Evolutionary conservation across 225 moss, liverwort and hornwort species (phyloP).

Genomic region (Physcomitrium patens): DNA sequence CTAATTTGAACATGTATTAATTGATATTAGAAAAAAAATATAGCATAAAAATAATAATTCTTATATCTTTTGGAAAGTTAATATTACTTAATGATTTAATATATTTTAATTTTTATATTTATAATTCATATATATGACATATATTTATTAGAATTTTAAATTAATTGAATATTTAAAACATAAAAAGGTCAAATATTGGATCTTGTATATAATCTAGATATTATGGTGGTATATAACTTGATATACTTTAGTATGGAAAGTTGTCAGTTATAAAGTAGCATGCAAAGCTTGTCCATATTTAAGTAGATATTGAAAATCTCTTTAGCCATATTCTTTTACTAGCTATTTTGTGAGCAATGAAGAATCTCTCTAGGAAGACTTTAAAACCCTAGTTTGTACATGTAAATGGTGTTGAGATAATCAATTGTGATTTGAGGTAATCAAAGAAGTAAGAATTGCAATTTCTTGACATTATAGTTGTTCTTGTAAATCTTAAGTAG

Average conservation of each 20-base stretch:
- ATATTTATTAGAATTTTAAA: too few relatives aligned
- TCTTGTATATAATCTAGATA: neutral
- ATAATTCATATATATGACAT: too few relatives aligned
- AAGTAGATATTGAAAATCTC: neutral
- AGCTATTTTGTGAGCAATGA: neutral
- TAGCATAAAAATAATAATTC: too few relatives aligned
- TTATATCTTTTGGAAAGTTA: too few relatives aligned
- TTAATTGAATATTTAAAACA: too few relatives aligned
- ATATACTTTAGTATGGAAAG: neutral
- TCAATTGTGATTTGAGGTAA: neutral
- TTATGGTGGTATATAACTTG: slow-evolving; percentile 6
- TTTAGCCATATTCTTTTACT: neutral
- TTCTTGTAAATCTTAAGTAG: slow-evolving; percentile 35
- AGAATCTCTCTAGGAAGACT: neutral
- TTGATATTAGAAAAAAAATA: too few relatives aligned
- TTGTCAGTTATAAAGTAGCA: neutral
- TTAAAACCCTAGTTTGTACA: slow-evolving; percentile 7
- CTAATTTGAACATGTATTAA: too few relatives aligned
- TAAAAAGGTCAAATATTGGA: neutral
- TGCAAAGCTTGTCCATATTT: neutral
- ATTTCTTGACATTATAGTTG: neutral
- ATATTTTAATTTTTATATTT: too few relatives aligned
- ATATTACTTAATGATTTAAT: too few relatives aligned
- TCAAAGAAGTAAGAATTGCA: too few relatives aligned
- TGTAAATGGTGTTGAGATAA: too few relatives aligned